Evolutionary conservation across 2,329 filamentous ascomycete species (phyloP).

Genomic region (Lasiodiplodia sp.): DNA sequence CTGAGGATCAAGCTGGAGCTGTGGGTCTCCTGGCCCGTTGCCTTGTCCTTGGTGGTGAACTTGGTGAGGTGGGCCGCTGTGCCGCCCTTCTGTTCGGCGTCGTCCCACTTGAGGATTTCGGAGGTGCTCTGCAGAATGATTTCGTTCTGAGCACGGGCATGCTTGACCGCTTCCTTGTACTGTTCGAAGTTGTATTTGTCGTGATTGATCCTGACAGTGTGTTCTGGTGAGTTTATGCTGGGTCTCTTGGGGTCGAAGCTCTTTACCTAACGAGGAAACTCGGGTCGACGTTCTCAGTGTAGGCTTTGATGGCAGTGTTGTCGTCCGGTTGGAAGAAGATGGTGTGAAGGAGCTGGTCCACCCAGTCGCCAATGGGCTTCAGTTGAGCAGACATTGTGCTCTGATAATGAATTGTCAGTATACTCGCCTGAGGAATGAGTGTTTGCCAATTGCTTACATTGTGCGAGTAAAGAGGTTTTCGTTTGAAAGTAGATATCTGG

Average conservation of each 20-base stretch:
- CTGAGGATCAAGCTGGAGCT: slow-evolving; percentile 26
- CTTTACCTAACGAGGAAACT: slow-evolving; percentile 23
- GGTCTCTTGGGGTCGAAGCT: neutral
- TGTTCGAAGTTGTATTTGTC: slow-evolving; percentile 30
- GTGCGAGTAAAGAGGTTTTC: neutral
- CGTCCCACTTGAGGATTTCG: slow-evolving; percentile 29
- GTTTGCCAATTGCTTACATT: neutral
- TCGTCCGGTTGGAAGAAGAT: slow-evolving; percentile 29
- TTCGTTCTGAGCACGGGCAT: slow-evolving; percentile 2
- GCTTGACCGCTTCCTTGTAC: slow-evolving; percentile 17
- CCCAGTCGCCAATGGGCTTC: slow-evolving; percentile 29
- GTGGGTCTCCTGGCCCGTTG: slow-evolving; percentile 27
- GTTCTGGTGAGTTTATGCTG: neutral
- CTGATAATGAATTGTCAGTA: neutral
- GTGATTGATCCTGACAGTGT: slow-evolving; percentile 28
- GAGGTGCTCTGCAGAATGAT: slow-evolving; percentile 10
- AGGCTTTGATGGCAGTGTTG: slow-evolving; percentile 5
- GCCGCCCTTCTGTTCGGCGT: slow-evolving; percentile 29
- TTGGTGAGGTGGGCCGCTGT: slow-evolving; percentile 19
- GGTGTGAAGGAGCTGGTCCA: slow-evolving; percentile 23
- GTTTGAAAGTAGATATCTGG: neutral
- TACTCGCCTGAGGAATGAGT: neutral
- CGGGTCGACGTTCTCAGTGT: slow-evolving; percentile 23
- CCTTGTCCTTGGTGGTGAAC: slow-evolving; percentile 26
- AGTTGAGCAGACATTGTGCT: slow-evolving; percentile 29